Conservation (phyloP, 805 yeast genomes). For the Candida qinlingensis region DNA sequence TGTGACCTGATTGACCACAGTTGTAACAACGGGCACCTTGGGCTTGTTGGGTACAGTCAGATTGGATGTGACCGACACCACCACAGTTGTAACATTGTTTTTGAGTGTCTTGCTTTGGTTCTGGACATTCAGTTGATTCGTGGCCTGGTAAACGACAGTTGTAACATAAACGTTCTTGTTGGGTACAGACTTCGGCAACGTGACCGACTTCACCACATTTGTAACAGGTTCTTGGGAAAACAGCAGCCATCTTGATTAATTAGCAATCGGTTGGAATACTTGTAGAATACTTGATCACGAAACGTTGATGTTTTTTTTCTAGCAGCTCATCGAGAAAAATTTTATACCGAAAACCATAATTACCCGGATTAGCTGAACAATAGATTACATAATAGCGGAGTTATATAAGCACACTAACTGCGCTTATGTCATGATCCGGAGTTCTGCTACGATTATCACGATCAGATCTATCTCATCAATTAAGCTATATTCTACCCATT, state of each 20-base stretch:
- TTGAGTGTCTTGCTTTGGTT: conserved; percentile 77
- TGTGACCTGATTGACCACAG: conserved; percentile 75
- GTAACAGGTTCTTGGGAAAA: conserved; percentile 73
- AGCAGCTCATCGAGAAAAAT: no score
- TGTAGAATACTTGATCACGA: no score
- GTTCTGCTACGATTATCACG: no score
- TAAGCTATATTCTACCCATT: no score
- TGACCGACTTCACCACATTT: conserved; percentile 92
- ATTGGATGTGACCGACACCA: conserved; percentile 81
- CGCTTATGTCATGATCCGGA: no score
- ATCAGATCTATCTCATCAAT: no score
- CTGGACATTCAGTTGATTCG: conserved; percentile 83
- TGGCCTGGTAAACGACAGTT: conserved; percentile 90
- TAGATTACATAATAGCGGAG: no score
- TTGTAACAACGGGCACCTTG: conserved; percentile 70
- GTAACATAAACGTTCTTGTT: conserved; percentile 83
- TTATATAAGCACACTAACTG: no score
- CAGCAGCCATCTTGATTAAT: conserved; percentile 25
- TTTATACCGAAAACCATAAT: no score
- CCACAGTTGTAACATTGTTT: conserved; percentile 95
- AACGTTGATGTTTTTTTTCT: no score
- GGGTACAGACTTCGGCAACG: conserved; percentile 82
- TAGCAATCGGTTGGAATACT: not conserved
- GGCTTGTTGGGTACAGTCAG: conserved; percentile 64
- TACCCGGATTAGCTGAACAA: no score